Base-by-base conservation (phyloP, 768 basidiomycete genomes). In the Boletus sensibilis region DNA sequence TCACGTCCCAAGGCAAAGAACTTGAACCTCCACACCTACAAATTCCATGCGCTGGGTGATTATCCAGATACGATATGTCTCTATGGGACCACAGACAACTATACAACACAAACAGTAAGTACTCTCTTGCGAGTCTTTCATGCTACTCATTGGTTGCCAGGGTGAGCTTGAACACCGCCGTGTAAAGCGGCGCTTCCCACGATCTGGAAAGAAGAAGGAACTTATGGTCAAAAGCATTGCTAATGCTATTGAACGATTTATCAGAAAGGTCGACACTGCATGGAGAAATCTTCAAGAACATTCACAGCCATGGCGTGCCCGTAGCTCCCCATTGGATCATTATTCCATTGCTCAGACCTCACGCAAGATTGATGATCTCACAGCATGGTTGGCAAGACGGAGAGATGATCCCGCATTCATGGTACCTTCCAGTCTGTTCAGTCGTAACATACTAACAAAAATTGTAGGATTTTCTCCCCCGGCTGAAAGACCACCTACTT, bases 141-240 rank as follows among this genome's bases (percentile, higher is more conserved):
- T 29, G 29, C 29, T 29, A 29, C 5, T 29, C 9, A 29, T 29
- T 6, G 29, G 5, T 6, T 29, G 9, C 29, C 29, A 77, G 76
- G 72, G 75, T 9, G 77, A 79, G 52, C 66, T 72, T 0, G 65
- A 76, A 45, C 78, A 81, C 48, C 59, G 68, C 0, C 56, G 51
- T 0, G 52, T 73, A 10, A 81, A 81, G 58, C 63, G 62, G 0
- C 56, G 72, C 13, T 80, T 75, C 47, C 59, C 50, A 0, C 49
- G 64, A 1, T 76, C 76, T 0, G 76, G 75, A 55, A 78, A 77
- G 50, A 70, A 64, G 16, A 54, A 47, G 68, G 33, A 12, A 0
- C 64, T 11, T 40, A 59, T 16, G 39, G 42, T 4, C 11, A 33
- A 1, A 65, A 78, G 52, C 14, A 75, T 80, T 21, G 66, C 68